Percentiles rank a stretch among this genome's conserved stretches.
These are phyloP conservation scores for Aspergillus sparsus DNA, from an alignment of 495 filamentous ascomycete species.

Conservation along the genomic window DNA sequence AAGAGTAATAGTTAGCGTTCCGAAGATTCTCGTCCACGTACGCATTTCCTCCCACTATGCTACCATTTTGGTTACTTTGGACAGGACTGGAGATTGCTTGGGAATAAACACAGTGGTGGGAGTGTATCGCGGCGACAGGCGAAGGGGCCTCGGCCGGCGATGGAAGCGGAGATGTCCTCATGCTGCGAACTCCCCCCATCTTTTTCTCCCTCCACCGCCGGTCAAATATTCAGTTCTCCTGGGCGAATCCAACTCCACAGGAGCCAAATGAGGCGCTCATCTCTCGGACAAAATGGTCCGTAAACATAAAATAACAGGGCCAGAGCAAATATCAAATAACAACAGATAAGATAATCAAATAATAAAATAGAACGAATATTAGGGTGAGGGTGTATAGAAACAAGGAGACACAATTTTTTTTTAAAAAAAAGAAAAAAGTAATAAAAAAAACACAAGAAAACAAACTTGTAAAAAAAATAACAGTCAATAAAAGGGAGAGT, in stretches of 20 bases:
- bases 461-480: background rate
- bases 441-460: background rate
- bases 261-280: slow-evolving; percentile 37
- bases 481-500: slow-evolving; percentile 7
- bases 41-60: slow-evolving; percentile 25
- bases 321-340: background rate
- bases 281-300: slow-evolving; percentile 38
- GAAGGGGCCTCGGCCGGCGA: slow-evolving; percentile 46
- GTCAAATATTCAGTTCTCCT: slow-evolving; percentile 38
- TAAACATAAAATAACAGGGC: slow-evolving; percentile 17
- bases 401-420: too few species aligned
- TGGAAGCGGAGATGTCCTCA: slow-evolving; percentile 46
- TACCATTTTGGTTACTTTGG: slow-evolving; percentile 23
- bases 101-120: slow-evolving; percentile 32
- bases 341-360: background rate
- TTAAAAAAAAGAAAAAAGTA: too few species aligned
- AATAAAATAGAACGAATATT: background rate
- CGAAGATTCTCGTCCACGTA: slow-evolving; percentile 23
- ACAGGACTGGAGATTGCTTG: slow-evolving; percentile 30
- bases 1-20: slow-evolving; percentile 31
- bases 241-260: slow-evolving; percentile 37
- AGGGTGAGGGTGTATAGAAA: background rate
- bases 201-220: slow-evolving; percentile 39
- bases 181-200: slow-evolving; percentile 45
- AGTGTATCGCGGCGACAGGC: slow-evolving; percentile 31